A percentile compares a stretch with the other conserved stretches of the same genome.
These are phyloP conservation scores for Paecilomyces sp. DNA, from an alignment of 2,329 filamentous ascomycete species.

Conservation along the genomic window DNA sequence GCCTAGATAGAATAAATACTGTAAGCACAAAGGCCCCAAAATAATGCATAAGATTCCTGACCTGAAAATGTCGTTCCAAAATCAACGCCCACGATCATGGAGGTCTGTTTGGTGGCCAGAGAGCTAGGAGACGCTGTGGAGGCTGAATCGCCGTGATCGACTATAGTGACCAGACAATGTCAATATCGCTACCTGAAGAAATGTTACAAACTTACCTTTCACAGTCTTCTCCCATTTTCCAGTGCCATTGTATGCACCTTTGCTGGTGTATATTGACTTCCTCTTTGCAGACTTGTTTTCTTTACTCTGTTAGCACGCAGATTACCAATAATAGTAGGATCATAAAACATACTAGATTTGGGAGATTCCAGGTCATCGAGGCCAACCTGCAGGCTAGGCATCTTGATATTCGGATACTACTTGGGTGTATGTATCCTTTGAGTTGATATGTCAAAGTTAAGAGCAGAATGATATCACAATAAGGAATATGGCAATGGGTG, in stretches of 20 bases:
- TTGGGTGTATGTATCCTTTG: neutral
- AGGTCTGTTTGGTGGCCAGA: neutral
- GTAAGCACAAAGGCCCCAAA: too few species aligned
- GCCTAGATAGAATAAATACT: neutral
- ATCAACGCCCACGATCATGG: slow-evolving; percentile 2
- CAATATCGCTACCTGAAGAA: neutral
- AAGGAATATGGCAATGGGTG: neutral
- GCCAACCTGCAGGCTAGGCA: neutral
- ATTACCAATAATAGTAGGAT: neutral
- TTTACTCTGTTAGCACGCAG: too few species aligned
- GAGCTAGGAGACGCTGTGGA: neutral
- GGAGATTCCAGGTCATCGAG: neutral
- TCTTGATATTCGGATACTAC: neutral
- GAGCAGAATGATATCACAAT: neutral
- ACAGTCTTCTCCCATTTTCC: neutral
- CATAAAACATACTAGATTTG: neutral
- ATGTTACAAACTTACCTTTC: neutral
- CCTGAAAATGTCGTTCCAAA: slow-evolving; percentile 7
- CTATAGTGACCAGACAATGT: neutral
- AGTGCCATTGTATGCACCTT: neutral
- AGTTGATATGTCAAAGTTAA: neutral
- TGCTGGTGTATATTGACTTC: neutral
- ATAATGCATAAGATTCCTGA: neutral
- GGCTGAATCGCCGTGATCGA: neutral
- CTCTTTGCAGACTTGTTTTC: neutral